A percentile compares a stretch with the other conserved stretches of the same genome.
These are phyloP conservation scores for Tricholoma furcatifolium DNA, from an alignment of 768 basidiomycete genomes.

Conservation along the genomic window DNA sequence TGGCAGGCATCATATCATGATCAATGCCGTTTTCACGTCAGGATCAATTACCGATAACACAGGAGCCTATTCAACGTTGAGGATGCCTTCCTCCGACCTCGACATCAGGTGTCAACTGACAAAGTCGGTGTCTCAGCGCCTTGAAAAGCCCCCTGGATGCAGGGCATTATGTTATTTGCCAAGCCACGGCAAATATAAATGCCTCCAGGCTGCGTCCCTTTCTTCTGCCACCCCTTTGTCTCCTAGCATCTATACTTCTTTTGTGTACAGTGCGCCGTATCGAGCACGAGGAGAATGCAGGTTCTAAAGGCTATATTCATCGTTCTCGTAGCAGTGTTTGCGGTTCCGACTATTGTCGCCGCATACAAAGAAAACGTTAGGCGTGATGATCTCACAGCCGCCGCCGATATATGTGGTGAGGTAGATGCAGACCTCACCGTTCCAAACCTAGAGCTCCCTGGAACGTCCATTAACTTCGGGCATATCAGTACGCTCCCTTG, in stretches of 20 bases:
- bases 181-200: not conserved
- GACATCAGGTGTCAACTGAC: no score
- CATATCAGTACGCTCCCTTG: conserved; percentile 23
- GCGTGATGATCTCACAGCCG: conserved; percentile 7
- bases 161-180: not conserved
- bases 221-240: not conserved
- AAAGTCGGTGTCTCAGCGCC: not conserved
- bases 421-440: conserved; percentile 29
- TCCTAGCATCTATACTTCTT: not conserved
- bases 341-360: conserved; percentile 2
- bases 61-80: no score
- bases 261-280: not conserved
- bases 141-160: conserved; percentile 4
- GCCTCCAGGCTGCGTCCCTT: not conserved
- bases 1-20: no score
- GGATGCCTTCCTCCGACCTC: no score
- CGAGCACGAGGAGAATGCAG: not conserved
- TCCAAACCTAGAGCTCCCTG: conserved; percentile 21
- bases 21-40: no score
- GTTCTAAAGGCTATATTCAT: not conserved
- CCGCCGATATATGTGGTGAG: conserved; percentile 38
- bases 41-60: no score
- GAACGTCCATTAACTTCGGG: conserved; percentile 27
- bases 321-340: conserved; percentile 1
- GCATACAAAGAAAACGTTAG: conserved; percentile 5